Evolutionary conservation across 352 stramenopile species (phyloP).

Genomic region (Lagenidium sp.): DNA sequence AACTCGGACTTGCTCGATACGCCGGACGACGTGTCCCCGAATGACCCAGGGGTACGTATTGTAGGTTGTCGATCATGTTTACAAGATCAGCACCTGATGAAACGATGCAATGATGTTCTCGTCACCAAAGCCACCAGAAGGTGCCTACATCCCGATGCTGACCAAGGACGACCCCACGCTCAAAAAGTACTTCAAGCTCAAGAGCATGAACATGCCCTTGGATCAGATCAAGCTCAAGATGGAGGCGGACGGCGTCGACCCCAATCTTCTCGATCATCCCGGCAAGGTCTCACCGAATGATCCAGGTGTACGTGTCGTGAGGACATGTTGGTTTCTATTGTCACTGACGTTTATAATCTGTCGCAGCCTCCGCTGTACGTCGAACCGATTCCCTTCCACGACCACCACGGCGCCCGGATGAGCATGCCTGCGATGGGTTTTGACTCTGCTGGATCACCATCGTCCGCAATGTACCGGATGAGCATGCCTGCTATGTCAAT

Average conservation of each 20-base stretch:
- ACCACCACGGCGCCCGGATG: slow-evolving; percentile 17
- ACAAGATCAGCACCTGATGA: too few species aligned
- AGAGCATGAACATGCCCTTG: slow-evolving; percentile 70
- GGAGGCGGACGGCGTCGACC: slow-evolving; percentile 66
- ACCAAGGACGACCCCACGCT: slow-evolving; percentile 71
- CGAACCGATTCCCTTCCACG: slow-evolving; percentile 4
- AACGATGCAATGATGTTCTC: not conserved
- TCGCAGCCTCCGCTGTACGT: slow-evolving; percentile 13
- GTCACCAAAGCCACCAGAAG: slow-evolving; percentile 51
- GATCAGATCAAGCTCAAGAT: slow-evolving; percentile 86
- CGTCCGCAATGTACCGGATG: too few species aligned
- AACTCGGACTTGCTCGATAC: slow-evolving; percentile 51
- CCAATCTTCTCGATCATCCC: slow-evolving; percentile 51
- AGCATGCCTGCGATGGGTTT: slow-evolving; percentile 18
- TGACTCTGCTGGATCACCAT: too few species aligned
- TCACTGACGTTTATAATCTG: not conserved
- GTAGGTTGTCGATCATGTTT: too few species aligned
- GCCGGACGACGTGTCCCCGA: slow-evolving; percentile 60
- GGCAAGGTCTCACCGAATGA: slow-evolving; percentile 69
- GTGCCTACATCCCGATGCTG: slow-evolving; percentile 58
- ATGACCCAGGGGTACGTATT: slow-evolving; percentile 57
- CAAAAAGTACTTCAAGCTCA: slow-evolving; percentile 85
- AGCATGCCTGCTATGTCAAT: slow-evolving; percentile 11
- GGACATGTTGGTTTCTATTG: slow-evolving; percentile 1
- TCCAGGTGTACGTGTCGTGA: slow-evolving; percentile 36